A percentile compares a stretch with the other conserved stretches of the same genome.
phyloP scores from a whole-genome alignment of 805 yeast genomes.

The Ogataea minuta region DNA sequence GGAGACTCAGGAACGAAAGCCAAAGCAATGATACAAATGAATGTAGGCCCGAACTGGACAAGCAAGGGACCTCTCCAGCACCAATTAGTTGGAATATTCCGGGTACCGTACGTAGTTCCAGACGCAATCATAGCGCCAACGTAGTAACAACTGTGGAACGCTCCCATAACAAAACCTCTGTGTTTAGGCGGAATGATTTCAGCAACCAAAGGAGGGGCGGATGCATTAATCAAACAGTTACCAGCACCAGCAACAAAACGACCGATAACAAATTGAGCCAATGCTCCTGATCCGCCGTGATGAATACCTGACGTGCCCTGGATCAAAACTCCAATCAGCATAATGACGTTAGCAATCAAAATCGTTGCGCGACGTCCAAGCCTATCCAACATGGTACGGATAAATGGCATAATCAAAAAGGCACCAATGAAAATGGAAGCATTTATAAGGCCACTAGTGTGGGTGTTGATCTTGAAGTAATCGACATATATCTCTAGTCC shows the following conservation, averaged over 20 bases:
- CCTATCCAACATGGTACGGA: slow-evolving; percentile 6
- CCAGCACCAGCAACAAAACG: slow-evolving; percentile 50
- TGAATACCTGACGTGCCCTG: slow-evolving; percentile 36
- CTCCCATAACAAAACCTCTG: slow-evolving; percentile 38
- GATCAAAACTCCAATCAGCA: slow-evolving; percentile 52
- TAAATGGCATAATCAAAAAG: slow-evolving; percentile 6
- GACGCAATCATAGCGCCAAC: slow-evolving; percentile 44
- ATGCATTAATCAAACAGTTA: slow-evolving; percentile 36
- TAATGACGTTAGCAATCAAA: slow-evolving; percentile 48
- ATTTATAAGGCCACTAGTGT: slow-evolving; percentile 9
- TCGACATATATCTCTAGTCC: slow-evolving; percentile 9
- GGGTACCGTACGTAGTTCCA: slow-evolving; percentile 43
- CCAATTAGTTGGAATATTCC: slow-evolving; percentile 38
- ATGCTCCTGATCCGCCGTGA: slow-evolving; percentile 28
- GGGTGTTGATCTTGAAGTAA: slow-evolving; percentile 13
- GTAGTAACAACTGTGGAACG: slow-evolving; percentile 46
- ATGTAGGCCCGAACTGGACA: slow-evolving; percentile 33
- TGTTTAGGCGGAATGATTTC: slow-evolving; percentile 47
- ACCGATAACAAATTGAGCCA: slow-evolving; percentile 36
- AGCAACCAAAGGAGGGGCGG: slow-evolving; percentile 46
- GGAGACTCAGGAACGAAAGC: slow-evolving; percentile 41
- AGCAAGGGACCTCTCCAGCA: slow-evolving; percentile 53
- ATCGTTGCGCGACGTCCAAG: slow-evolving; percentile 60
- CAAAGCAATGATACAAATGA: slow-evolving; percentile 4
- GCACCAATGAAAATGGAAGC: slow-evolving; percentile 13